phyloP scores from a whole-genome alignment of 768 basidiomycete species.

The Suillus sp. region DNA sequence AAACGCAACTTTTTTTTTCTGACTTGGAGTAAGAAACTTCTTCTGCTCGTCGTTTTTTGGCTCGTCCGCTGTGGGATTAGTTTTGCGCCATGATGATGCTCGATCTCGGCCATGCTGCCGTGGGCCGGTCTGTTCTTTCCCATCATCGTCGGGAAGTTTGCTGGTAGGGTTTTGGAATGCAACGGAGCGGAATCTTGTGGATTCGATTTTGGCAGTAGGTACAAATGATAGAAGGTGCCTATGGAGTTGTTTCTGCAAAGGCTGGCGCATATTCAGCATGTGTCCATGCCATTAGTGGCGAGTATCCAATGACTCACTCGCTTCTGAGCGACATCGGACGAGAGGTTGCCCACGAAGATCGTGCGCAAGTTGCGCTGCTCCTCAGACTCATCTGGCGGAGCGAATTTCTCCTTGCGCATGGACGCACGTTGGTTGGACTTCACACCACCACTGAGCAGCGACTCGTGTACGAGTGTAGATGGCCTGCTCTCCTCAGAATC shows the following conservation, averaged over 20 bases:
- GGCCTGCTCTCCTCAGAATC: slow-evolving; percentile 37
- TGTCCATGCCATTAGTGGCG: slow-evolving; percentile 7
- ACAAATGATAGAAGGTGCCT: slow-evolving; percentile 74
- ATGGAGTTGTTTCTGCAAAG: slow-evolving; percentile 72
- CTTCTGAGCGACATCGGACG: slow-evolving; percentile 71
- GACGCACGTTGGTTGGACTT: slow-evolving; percentile 35
- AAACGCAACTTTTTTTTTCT: slow-evolving; percentile 93
- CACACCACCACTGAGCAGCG: slow-evolving; percentile 36
- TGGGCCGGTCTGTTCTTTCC: slow-evolving; percentile 32
- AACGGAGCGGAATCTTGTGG: slow-evolving; percentile 90
- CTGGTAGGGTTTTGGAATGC: slow-evolving; percentile 85
- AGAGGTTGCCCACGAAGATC: slow-evolving; percentile 89
- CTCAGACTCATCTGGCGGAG: slow-evolving; percentile 70
- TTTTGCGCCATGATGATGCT: slow-evolving; percentile 57
- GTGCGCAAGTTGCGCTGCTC: slow-evolving; percentile 79
- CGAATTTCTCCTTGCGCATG: slow-evolving; percentile 46
- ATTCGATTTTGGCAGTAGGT: slow-evolving; percentile 83
- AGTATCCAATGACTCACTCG: slow-evolving; percentile 51
- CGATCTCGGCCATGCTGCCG: slow-evolving; percentile 60
- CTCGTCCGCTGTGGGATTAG: slow-evolving; percentile 45
- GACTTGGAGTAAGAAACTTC: slow-evolving; percentile 71
- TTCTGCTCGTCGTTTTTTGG: slow-evolving; percentile 50
- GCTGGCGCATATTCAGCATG: slow-evolving; percentile 43
- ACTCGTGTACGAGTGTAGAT: slow-evolving; percentile 64
- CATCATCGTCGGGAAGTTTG: slow-evolving; percentile 46